Evolutionary conservation across 2,329 filamentous ascomycete species (phyloP), one percentile per base, ranked within the genome.

Genomic region (Neonectria coccinea): DNA sequence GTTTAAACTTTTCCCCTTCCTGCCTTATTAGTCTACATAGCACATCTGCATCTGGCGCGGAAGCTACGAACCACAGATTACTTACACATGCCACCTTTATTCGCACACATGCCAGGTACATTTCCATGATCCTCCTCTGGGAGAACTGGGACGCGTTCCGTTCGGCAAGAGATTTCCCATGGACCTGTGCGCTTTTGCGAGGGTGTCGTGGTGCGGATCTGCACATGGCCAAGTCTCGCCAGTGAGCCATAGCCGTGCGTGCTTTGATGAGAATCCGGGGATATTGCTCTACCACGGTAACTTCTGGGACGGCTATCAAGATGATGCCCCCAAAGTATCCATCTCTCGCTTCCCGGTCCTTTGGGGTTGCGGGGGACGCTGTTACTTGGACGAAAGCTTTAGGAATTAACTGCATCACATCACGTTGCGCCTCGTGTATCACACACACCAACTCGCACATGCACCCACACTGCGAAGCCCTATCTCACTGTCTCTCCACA

Each of bases 11-110:
- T 62, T 62, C 45, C 45, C 31, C 42, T 39, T 12, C 29, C 44
- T 48, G 29, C 51, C 42, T 55, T 18, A 25, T 55, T 18, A 25
- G 25, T 25, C 25, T 25, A 60, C 22, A 39, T 42, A 39, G 22
- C 52, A 48, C 51, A 59, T 59, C 56, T 59, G 56, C 39, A 59
- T 59, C 56, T 59, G 48, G 39, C 47, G 47, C 47, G 47, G 47
- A 31, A 31, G 47, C 47, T 31, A 31, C 47, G 25, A 50, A 50
- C 47, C 47, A 50, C 31, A 31, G 25, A 29, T 29, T 50, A 29
- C 25, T 25, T 14, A 10, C n/a, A 33, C 47, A n/a, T 33, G 16
- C 7, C 22, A 31, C 45, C 2, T 8, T 50, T 10, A 25, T 25
- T 25, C 25, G 25, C 3, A 51, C 29, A 51, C 48, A 39, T 53